Evolutionary conservation across 176 grass and related monocot genomes (phyloP).

Genomic region (Chrysopogon serrulatus): DNA sequence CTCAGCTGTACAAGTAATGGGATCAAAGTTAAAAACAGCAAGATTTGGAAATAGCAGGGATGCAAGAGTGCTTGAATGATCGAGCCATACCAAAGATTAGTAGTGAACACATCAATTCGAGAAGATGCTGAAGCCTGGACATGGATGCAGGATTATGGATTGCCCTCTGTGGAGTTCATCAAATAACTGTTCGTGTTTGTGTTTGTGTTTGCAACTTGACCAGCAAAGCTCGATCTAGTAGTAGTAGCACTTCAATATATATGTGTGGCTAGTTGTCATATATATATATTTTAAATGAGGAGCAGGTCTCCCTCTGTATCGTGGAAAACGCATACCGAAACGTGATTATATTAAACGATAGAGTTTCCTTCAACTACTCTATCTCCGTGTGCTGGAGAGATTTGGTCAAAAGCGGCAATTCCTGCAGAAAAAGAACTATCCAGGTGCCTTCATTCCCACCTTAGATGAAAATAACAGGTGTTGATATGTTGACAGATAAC

Average conservation of each 20-base stretch:
- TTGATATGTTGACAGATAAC: not conserved
- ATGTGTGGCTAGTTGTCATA: not conserved
- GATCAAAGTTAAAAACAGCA: not conserved
- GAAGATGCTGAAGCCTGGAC: conserved; percentile 1
- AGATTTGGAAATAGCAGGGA: not conserved
- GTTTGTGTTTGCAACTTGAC: not conserved
- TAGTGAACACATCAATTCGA: not conserved
- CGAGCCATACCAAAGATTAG: not conserved
- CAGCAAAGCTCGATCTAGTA: not conserved
- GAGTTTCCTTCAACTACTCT: not conserved
- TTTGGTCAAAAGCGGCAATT: not conserved
- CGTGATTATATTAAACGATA: not conserved
- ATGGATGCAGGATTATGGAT: not conserved
- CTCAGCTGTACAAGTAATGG: not conserved
- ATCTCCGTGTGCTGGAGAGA: not conserved
- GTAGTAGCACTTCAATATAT: not conserved
- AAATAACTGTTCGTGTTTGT: not conserved
- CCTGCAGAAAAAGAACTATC: not conserved
- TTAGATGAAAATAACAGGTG: not conserved
- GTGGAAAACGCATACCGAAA: not conserved
- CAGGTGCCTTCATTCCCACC: not conserved
- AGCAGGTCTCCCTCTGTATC: not conserved
- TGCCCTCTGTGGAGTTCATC: not conserved
- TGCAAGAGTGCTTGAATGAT: not conserved
- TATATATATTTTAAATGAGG: not conserved